Evolutionary conservation across 2,329 filamentous ascomycete species (phyloP).

Genomic region (Orbilia quercus): DNA sequence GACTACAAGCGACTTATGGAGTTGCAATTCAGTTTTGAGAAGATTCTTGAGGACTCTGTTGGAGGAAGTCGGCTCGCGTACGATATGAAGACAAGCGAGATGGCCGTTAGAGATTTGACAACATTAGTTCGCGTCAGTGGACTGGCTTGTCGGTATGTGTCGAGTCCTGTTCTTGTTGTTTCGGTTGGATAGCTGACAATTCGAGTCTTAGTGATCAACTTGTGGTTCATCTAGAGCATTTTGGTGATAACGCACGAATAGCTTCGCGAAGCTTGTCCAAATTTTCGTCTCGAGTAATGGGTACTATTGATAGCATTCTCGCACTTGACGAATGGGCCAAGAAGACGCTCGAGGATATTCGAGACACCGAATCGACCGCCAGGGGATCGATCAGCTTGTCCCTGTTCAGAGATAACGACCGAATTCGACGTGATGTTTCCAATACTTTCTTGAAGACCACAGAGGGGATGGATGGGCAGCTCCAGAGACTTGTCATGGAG

Average conservation of each 20-base stretch:
- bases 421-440: conserved; percentile 60
- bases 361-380: conserved; percentile 56
- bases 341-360: conserved; percentile 56
- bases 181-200: conserved; percentile 4
- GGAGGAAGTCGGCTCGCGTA: conserved; percentile 75
- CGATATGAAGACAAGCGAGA: conserved; percentile 82
- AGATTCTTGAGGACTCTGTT: conserved; percentile 75
- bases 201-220: conserved; percentile 71
- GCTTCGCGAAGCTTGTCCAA: conserved; percentile 75
- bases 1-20: conserved; percentile 68
- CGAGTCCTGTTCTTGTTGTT: too few relatives aligned
- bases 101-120: conserved; percentile 78
- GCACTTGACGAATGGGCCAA: conserved; percentile 59
- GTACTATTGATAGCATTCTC: conserved; percentile 58
- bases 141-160: conserved; percentile 55
- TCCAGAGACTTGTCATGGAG: conserved; percentile 75
- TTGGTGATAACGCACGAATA: conserved; percentile 75
- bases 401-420: conserved; percentile 64
- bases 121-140: conserved; percentile 73
- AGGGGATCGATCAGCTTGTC: conserved; percentile 64
- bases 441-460: conserved; percentile 72
- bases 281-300: conserved; percentile 68
- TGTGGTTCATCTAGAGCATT: conserved; percentile 78
- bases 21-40: conserved; percentile 79
- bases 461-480: conserved; percentile 70